These are phyloP conservation scores for Coccomyxa sp. DNA, from an alignment of 139 green algal genomes.

Conservation along the genomic window DNA sequence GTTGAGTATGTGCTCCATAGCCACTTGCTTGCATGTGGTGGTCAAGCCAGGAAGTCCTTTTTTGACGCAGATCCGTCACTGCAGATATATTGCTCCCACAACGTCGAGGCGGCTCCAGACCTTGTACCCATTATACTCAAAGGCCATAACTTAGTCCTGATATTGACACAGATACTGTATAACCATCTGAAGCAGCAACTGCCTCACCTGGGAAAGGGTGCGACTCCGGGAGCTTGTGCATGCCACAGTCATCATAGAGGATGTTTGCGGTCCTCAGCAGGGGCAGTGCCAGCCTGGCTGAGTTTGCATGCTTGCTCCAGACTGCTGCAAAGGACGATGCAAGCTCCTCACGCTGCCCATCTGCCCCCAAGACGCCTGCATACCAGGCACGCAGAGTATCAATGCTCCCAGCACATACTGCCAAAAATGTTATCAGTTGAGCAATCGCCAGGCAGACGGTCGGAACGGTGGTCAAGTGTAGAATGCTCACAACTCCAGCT, in stretches of 20 bases:
- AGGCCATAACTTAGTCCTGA: too few relatives aligned
- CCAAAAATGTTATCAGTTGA: too few relatives aligned
- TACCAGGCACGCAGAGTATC: too few relatives aligned
- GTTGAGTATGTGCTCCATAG: too few relatives aligned
- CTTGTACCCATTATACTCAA: too few relatives aligned
- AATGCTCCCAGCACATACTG: too few relatives aligned
- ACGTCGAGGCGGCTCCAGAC: background rate
- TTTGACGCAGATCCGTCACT: too few relatives aligned
- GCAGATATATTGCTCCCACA: too few relatives aligned
- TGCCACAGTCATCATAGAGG: conserved; percentile 17
- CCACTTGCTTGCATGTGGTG: background rate
- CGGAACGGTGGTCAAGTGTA: too few relatives aligned
- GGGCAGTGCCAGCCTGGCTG: conserved; percentile 36
- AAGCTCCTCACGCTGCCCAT: conserved; percentile 4
- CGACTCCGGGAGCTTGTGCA: background rate
- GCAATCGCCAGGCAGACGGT: too few relatives aligned
- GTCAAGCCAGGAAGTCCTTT: background rate
- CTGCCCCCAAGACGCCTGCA: too few relatives aligned
- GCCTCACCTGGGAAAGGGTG: background rate
- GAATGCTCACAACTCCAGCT: too few relatives aligned
- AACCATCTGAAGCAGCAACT: background rate
- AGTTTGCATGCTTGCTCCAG: conserved; percentile 35
- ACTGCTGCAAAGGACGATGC: conserved; percentile 20
- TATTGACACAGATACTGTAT: background rate
- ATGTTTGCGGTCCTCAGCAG: conserved; percentile 49